Evolutionary conservation across 257 asterid species (phyloP).

Genomic region (Sherardia arvensis): DNA sequence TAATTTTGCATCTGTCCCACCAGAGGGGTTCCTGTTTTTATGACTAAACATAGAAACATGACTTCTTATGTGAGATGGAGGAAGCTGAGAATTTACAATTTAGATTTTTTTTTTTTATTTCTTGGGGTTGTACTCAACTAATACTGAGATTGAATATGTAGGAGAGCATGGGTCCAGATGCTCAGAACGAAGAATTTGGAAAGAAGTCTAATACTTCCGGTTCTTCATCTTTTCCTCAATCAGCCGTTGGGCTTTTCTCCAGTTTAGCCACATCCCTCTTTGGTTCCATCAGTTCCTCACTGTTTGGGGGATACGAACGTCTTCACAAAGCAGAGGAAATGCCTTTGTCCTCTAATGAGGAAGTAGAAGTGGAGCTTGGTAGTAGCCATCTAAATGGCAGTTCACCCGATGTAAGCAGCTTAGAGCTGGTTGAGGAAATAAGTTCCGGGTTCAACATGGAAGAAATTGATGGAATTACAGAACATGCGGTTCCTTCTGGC

Average conservation of each 20-base stretch:
- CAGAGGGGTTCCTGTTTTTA: background rate
- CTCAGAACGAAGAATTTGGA: slow-evolving; percentile 8
- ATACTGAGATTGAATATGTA: slow-evolving; percentile 19
- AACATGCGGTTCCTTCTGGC: slow-evolving; percentile 19
- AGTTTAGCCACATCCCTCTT: slow-evolving; percentile 50
- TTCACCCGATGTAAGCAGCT: slow-evolving; percentile 12
- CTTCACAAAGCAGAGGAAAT: slow-evolving; percentile 27
- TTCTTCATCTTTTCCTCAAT: slow-evolving; percentile 49
- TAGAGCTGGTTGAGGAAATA: slow-evolving; percentile 20
- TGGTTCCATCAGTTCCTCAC: slow-evolving; percentile 36
- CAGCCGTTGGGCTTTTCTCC: slow-evolving; percentile 42
- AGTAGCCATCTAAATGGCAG: slow-evolving; percentile 16
- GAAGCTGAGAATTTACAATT: background rate
- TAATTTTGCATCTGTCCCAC: background rate
- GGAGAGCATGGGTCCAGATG: slow-evolving; percentile 33
- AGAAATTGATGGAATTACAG: slow-evolving; percentile 23
- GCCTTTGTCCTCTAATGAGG: slow-evolving; percentile 16
- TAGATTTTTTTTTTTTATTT: background rate
- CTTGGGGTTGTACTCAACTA: background rate
- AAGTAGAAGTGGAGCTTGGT: slow-evolving; percentile 32
- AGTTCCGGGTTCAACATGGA: slow-evolving; percentile 19
- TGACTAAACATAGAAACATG: background rate
- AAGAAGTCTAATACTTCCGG: slow-evolving; percentile 16
- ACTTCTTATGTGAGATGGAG: background rate
- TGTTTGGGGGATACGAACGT: slow-evolving; percentile 33